Evolutionary conservation across 1,284 basidiomycete species (phyloP).

Genomic region (Ustilago xerochloae): DNA sequence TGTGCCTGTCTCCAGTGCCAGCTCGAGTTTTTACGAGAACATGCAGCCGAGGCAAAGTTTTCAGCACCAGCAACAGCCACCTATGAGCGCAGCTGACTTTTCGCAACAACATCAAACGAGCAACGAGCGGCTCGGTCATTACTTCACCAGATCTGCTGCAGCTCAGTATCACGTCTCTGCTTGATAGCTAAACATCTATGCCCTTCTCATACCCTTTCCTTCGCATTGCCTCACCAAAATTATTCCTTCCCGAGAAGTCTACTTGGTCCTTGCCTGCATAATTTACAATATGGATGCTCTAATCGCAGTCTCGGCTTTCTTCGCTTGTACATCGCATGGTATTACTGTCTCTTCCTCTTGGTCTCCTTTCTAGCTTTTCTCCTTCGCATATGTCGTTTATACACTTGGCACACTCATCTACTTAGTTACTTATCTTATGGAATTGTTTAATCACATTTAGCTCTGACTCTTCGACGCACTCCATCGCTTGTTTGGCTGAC

Average conservation of each 20-base stretch:
- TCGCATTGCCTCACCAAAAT: too few relatives aligned
- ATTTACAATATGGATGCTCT: too few relatives aligned
- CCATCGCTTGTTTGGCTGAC: too few relatives aligned
- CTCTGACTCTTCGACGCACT: background rate
- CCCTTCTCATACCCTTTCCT: background rate
- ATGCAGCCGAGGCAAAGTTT: constrained; percentile 10
- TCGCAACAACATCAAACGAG: constrained; percentile 6
- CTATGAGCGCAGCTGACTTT: background rate
- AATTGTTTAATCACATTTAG: constrained; percentile 15
- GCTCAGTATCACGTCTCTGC: constrained; percentile 16
- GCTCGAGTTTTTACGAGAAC: constrained; percentile 27
- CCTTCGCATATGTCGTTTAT: background rate
- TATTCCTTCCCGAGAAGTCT: too few relatives aligned
- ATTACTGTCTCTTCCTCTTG: background rate
- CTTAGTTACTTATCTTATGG: background rate
- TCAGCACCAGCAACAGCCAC: constrained; percentile 8
- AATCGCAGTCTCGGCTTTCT: background rate
- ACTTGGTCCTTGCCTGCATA: too few relatives aligned
- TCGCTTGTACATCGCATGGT: background rate
- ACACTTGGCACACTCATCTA: background rate
- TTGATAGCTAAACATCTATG: background rate
- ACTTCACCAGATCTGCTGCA: constrained; percentile 10
- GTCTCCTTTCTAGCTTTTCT: background rate
- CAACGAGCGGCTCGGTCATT: constrained; percentile 11
- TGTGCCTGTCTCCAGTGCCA: constrained; percentile 7